Evolutionary conservation across 805 yeast genomes (phyloP), one percentile per base, ranked within the genome.

Genomic region (Priceomyces medius): DNA sequence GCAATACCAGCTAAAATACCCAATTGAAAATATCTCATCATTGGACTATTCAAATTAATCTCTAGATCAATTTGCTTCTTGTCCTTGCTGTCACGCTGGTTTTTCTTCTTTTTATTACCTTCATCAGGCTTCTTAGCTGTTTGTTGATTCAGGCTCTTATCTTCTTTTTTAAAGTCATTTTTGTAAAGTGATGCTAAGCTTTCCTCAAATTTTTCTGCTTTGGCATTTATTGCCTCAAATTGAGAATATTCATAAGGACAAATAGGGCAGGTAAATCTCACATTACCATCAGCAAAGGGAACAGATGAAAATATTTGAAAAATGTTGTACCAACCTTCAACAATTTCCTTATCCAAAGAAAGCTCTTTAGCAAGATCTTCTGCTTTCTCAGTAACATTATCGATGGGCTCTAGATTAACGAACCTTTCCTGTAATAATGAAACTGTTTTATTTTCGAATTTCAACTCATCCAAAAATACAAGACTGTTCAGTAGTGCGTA

Each of bases 1-100:
- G 56, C 42, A 32, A 68, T 49, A 13, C 68, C 66, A 26, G 56
- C 55, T 1, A 61, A 42, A n/a, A 63, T 35, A 18, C 67, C 69
- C 21, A 65, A 26, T 46, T 63, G 68, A 43, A 66, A 61, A 37
- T 54, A 48, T 21, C 50, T 58, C 42, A 54, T 49, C 18, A 53
- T 47, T 29, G 58, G 54, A 20, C 57, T 44, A 40, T 47, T 49
- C 20, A 61, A 43, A 34, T 59, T 51, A 31, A 64, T 31, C 32
- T 59, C 63, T 6, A 63, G 35, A n/a, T 55, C 61, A 12, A 50
- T 34, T 4, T 41, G 42, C 23, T 48, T 47, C 26, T 48, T 44
- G 20, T 48, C 47, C 21, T 44, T 28, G 10, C 49, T 40, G 16
- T 53, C 48, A 31, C 47, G 44, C 5, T 45, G 44, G 12, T 41